Evolutionary conservation across 2,329 filamentous ascomycete genomes (phyloP), one percentile per base, ranked within the genome.

Genomic region (Stachybotrys chlorohalonatus): DNA sequence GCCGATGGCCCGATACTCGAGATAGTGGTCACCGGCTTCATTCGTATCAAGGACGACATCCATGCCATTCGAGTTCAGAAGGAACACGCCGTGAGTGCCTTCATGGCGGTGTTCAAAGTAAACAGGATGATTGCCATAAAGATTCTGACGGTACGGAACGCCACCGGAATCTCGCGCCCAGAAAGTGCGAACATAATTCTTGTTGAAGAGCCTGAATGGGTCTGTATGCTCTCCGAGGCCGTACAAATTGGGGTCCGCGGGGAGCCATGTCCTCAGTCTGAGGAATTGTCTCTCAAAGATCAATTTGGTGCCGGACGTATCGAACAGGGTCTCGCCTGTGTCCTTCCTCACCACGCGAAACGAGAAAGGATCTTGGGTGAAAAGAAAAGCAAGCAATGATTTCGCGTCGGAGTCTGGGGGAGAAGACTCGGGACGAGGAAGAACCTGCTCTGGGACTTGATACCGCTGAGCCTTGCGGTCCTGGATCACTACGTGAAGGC

Each of bases 1-100:
- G 13, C 89, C 88, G 1, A 91, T 75, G 0, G 82, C 82, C 65
- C 90, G 89, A 72, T 90, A 92, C 68, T 91, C 86, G 8, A 93
- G 77, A 55, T 86, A 89, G 5, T 78, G 76, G 7, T 16, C 17
- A 13, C 77, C 73, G 48, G 75, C 69, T 5, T 73, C 69, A 1
- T 78, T 32, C 15, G 17, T 79, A 64, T 89, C 79, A 65, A 91
- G 83, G 62, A 85, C 85, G 68, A 90, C 76, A 58, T 90, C 86
- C 83, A 90, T 90, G 46, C 82, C 86, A 63, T 88, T 86, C 15
- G 82, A 84, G 68, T 87, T 89, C 58, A 86, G 68, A 47, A 89
- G 72, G 66, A 88, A 85, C 9, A 89, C 86, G 17, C 84, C 76
- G 74, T 87, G 63, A 61, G 84, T 69, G 63, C 82, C 70, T 57